phyloP scores from a whole-genome alignment of 2,329 filamentous ascomycete genomes.

The Ophiostoma perfectum region DNA sequence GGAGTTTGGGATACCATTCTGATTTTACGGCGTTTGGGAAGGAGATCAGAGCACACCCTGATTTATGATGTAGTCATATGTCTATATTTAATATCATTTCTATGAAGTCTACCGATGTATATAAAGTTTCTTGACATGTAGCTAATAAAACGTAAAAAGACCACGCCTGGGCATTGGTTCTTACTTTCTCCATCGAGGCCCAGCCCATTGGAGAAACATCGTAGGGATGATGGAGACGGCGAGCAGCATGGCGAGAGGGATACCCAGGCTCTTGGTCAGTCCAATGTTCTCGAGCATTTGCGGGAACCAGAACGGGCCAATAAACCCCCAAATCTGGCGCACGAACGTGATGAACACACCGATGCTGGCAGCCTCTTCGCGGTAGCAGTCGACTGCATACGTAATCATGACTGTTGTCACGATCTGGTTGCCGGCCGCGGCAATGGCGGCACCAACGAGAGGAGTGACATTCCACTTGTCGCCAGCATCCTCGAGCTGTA shows the following conservation, averaged over 20 bases:
- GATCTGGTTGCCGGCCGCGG: constrained; percentile 53
- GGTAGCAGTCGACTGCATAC: constrained; percentile 55
- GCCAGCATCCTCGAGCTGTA: constrained; percentile 33
- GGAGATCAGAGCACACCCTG: neutral
- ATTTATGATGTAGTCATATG: neutral
- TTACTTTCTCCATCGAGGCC: neutral
- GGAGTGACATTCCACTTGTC: constrained; percentile 51
- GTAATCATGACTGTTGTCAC: constrained; percentile 56
- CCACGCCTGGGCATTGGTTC: too few relatives aligned
- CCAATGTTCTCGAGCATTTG: constrained; percentile 14
- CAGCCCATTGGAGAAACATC: neutral
- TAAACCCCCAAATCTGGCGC: constrained; percentile 50
- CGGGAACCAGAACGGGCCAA: constrained; percentile 37
- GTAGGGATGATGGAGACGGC: neutral
- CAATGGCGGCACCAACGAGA: constrained; percentile 48
- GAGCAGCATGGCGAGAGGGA: constrained; percentile 6
- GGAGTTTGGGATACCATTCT: neutral
- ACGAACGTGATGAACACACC: constrained; percentile 56
- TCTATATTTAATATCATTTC: neutral
- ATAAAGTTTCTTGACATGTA: neutral
- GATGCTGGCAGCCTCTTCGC: constrained; percentile 46
- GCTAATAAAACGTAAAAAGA: neutral
- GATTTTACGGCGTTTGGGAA: constrained; percentile 3
- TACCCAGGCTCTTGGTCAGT: constrained; percentile 4
- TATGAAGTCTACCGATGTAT: neutral